Evolutionary conservation across 164 flowering plant genomes (phyloP).

Genomic region (Euptelea pleiosperma): DNA sequence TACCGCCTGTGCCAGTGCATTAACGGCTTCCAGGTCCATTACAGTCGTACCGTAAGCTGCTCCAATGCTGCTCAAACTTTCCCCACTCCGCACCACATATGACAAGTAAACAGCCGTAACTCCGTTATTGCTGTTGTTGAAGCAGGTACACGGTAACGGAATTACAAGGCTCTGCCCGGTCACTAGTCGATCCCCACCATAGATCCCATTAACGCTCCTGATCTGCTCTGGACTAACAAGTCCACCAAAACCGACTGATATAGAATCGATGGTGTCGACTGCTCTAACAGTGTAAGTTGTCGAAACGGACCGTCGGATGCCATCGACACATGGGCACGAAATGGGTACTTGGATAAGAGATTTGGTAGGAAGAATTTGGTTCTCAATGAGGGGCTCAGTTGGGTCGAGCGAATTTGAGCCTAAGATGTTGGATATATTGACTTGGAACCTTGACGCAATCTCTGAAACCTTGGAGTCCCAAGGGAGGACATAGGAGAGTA

Average conservation of each 20-base stretch:
- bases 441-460: conserved; percentile 20
- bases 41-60: conserved; percentile 13
- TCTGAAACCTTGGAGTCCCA: conserved; percentile 29
- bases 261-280: conserved; percentile 24
- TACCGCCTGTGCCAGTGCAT: conserved; percentile 12
- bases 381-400: background rate
- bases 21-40: conserved; percentile 19
- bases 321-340: conserved; percentile 31
- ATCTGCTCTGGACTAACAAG: conserved; percentile 32
- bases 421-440: conserved; percentile 11
- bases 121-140: conserved; percentile 21
- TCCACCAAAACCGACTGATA: conserved; percentile 24
- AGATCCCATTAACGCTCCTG: conserved; percentile 12
- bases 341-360: conserved; percentile 24
- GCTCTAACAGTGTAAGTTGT: conserved; percentile 13
- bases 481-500: conserved; percentile 28
- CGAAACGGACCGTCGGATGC: conserved; percentile 26
- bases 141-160: conserved; percentile 32
- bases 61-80: conserved; percentile 24
- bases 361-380: conserved; percentile 17
- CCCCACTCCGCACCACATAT: conserved; percentile 27
- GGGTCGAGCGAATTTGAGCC: conserved; percentile 20
- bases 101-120: conserved; percentile 19
- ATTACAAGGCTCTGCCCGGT: conserved; percentile 18
- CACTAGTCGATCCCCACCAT: background rate